These are phyloP conservation scores for Solanum sejunctum DNA, from an alignment of 257 asterid genomes.

Conservation along the genomic window DNA sequence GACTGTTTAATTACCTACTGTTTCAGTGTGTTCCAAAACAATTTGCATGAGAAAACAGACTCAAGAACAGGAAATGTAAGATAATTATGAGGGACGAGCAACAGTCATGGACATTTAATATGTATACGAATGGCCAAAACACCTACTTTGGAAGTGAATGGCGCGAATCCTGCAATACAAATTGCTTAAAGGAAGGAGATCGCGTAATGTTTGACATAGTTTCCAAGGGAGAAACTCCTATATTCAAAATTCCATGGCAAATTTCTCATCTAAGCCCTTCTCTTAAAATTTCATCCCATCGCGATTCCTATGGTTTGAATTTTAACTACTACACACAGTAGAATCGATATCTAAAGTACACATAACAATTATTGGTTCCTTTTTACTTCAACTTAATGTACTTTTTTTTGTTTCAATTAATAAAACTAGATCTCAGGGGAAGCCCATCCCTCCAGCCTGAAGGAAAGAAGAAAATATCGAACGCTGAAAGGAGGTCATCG, in stretches of 20 bases:
- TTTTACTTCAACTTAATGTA: too few relatives aligned
- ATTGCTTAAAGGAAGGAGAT: background rate
- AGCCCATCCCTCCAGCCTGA: background rate
- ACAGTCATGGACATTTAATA: background rate
- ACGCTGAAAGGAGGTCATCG: background rate
- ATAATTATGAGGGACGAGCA: background rate
- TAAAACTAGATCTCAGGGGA: background rate
- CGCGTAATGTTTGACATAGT: background rate
- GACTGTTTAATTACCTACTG: background rate
- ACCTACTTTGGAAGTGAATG: background rate
- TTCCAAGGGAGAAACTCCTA: background rate
- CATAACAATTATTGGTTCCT: too few relatives aligned
- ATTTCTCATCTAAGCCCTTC: background rate
- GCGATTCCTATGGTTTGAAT: too few relatives aligned
- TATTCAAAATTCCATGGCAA: background rate
- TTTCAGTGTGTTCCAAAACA: background rate
- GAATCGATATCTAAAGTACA: too few relatives aligned
- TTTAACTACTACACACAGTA: too few relatives aligned
- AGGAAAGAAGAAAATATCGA: background rate
- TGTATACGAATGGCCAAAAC: background rate
- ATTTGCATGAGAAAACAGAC: background rate
- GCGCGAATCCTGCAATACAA: background rate
- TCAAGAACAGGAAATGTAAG: background rate
- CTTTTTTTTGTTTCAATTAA: background rate
- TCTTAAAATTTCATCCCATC: background rate